phyloP scores from a whole-genome alignment of 345 rosid species.

The Conringia planisiliqua region DNA sequence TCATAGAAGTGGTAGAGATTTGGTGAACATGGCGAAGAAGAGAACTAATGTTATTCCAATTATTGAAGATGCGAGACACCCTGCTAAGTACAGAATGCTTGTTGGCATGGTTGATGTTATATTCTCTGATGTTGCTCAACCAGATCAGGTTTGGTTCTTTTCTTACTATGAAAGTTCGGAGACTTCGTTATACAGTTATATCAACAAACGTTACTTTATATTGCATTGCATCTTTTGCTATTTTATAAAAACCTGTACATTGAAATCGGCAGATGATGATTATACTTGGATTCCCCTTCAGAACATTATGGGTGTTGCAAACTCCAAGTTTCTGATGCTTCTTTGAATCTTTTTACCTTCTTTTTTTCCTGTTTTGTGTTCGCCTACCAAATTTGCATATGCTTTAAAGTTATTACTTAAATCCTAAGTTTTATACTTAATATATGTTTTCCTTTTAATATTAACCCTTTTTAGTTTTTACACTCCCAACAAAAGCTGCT shows the following conservation, averaged over 20 bases:
- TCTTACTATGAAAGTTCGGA: background rate
- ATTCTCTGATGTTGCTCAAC: conserved; percentile 99
- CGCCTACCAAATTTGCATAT: background rate
- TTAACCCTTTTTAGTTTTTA: background rate
- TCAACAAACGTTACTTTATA: background rate
- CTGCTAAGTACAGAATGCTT: conserved; percentile 91
- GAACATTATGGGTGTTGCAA: conserved; percentile 47
- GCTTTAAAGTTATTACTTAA: no score
- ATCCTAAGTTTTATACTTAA: no score
- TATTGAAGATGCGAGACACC: conserved; percentile 98
- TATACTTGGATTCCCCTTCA: conserved; percentile 32
- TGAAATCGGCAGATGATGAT: conserved; percentile 26
- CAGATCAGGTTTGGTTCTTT: conserved; percentile 72
- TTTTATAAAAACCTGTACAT: background rate
- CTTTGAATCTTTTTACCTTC: background rate
- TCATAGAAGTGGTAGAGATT: conserved; percentile 92
- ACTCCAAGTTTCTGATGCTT: conserved; percentile 62
- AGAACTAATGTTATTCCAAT: conserved; percentile 88
- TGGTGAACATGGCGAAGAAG: conserved; percentile 98
- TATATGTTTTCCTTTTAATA: background rate
- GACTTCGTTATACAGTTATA: background rate
- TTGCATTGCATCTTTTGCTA: background rate
- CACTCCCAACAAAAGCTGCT: background rate
- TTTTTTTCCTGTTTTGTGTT: background rate
- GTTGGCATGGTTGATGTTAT: conserved; percentile 99